These are phyloP conservation scores for Musa balbisiana DNA, from an alignment of 202 grass and related monocot genomes.

Conservation along the genomic window DNA sequence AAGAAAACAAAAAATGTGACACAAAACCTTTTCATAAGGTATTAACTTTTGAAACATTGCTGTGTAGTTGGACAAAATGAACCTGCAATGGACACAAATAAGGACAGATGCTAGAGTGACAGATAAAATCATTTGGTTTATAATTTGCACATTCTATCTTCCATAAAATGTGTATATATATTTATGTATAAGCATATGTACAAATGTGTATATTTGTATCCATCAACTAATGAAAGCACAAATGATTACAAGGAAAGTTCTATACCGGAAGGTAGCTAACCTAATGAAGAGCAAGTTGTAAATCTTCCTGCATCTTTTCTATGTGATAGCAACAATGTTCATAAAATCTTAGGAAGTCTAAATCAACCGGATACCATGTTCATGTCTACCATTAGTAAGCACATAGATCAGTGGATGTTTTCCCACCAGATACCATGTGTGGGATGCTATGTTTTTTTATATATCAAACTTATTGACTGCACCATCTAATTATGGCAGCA, in stretches of 20 bases:
- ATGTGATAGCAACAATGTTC: background rate
- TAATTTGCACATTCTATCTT: background rate
- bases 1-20: slow-evolving; percentile 22
- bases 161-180: background rate
- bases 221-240: no score
- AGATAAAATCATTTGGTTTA: slow-evolving; percentile 7
- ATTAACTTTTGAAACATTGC: slow-evolving; percentile 64
- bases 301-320: background rate
- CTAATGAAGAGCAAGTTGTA: background rate
- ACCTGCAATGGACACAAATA: slow-evolving; percentile 51
- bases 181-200: background rate
- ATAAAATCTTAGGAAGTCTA: background rate
- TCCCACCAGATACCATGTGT: background rate
- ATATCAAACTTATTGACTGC: background rate
- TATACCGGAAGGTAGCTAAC: background rate
- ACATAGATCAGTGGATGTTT: background rate
- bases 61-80: slow-evolving; percentile 87
- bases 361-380: no score
- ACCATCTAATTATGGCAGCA: background rate
- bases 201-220: no score
- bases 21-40: slow-evolving; percentile 77
- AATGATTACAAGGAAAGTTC: no score
- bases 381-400: no score
- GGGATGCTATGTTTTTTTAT: background rate
- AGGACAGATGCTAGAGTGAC: slow-evolving; percentile 6